These are phyloP conservation scores for Coprinellus micaceus DNA, from an alignment of 768 basidiomycete species.

Conservation along the genomic window DNA sequence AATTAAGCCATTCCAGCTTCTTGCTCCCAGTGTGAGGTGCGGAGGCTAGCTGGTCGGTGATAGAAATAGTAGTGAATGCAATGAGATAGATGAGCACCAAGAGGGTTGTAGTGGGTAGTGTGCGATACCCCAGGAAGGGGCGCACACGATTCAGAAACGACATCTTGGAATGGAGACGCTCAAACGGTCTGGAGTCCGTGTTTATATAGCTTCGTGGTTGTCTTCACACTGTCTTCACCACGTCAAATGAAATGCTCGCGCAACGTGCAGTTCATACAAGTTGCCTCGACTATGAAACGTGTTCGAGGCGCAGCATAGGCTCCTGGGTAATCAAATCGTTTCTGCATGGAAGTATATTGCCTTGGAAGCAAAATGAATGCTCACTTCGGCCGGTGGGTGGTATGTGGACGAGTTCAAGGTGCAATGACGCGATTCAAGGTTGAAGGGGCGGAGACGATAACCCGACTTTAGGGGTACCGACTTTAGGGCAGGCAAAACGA, in stretches of 20 bases:
- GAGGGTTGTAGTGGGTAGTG: slow-evolving; percentile 32
- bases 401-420: neutral
- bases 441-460: neutral
- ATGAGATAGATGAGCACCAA: slow-evolving; percentile 44
- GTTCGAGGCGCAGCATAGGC: neutral
- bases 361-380: no score
- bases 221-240: neutral
- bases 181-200: neutral
- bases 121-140: slow-evolving; percentile 23
- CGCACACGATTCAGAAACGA: neutral
- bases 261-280: slow-evolving; percentile 1
- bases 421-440: neutral
- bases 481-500: neutral
- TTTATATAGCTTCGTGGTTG: neutral
- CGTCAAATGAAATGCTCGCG: neutral
- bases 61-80: slow-evolving; percentile 43
- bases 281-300: slow-evolving; percentile 1
- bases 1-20: slow-evolving; percentile 41
- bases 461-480: neutral
- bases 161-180: neutral
- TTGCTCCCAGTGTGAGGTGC: slow-evolving; percentile 31
- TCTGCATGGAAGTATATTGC: no score
- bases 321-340: no score
- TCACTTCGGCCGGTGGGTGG: neutral
- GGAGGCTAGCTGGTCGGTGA: slow-evolving; percentile 45